These are phyloP conservation scores for Lactarius sp. DNA, from an alignment of 768 basidiomycete genomes.

Conservation along the genomic window DNA sequence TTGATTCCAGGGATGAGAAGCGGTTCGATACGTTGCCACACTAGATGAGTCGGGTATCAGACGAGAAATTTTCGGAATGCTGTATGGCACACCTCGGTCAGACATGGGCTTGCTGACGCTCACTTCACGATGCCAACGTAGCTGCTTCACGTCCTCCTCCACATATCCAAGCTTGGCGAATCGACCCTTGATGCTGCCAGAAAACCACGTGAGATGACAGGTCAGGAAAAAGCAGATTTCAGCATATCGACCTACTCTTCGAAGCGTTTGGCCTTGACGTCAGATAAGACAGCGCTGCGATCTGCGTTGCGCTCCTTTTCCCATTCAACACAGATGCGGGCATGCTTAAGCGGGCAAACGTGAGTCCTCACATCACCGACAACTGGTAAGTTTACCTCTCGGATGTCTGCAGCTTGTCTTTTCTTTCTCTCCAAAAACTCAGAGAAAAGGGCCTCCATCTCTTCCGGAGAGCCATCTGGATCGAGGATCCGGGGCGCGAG, in stretches of 20 bases:
- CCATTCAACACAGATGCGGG: slow-evolving; percentile 7
- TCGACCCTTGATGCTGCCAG: slow-evolving; percentile 10
- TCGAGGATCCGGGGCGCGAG: not conserved
- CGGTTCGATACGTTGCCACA: slow-evolving; percentile 12
- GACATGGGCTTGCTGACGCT: slow-evolving; percentile 15
- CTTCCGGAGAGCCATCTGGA: not conserved
- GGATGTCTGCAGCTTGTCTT: not conserved
- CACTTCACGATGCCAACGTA: slow-evolving; percentile 18
- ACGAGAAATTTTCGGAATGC: not conserved
- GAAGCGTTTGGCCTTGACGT: slow-evolving; percentile 14
- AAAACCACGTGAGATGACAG: not conserved
- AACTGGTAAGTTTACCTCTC: not conserved
- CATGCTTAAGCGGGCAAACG: slow-evolving; percentile 1
- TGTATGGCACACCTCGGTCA: slow-evolving; percentile 9
- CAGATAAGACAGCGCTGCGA: slow-evolving; percentile 10
- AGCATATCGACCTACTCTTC: slow-evolving; percentile 10
- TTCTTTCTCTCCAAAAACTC: not conserved
- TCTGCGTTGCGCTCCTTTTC: slow-evolving; percentile 12
- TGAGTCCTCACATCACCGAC: not conserved
- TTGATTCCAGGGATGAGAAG: slow-evolving; percentile 9
- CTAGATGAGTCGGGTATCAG: not conserved
- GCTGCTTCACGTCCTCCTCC: not conserved
- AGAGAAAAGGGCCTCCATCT: not conserved
- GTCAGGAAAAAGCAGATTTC: not conserved
- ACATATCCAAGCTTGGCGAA: slow-evolving; percentile 6